Base-by-base conservation (phyloP, 2,329 filamentous ascomycete genomes). In the Diplodia seriata region DNA sequence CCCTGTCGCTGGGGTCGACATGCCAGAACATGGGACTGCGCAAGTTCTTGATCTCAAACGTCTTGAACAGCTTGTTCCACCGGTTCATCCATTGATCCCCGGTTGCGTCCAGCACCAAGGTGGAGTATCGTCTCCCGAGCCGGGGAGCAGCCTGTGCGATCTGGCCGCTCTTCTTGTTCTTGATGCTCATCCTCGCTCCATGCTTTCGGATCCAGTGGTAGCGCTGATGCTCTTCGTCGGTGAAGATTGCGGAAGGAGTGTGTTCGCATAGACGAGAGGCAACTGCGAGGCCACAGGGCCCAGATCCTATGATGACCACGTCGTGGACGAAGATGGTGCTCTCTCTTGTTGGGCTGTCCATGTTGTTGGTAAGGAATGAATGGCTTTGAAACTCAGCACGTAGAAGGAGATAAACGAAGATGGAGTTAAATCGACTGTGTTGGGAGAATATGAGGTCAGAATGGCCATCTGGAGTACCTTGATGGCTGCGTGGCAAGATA, bases 11-110 rank as follows among this genome's bases (percentile, higher is more conserved):
- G 0, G 91, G 91, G 73, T 94, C 91, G 15, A 92, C 84, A 74
- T 95, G 91, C 81, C 93, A 94, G 73, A 94, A 91, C 89, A 94
- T 91, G 0, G 91, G 91, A 71, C 90, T 93, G 18, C 91, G 85
- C 49, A 95, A 80, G 72, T 93, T 87, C 1, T 85, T 83, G 56
- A 94, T 94, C 59, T 89, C 85, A 54, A 92, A 87, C 2, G 85
- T 86, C 38, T 84, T 81, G 78, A 94, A 94, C 3, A 90, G 84
- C 15, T 83, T 81, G 54, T 91, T 87, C 91, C 91, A 94, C 50
- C 87, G 84, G 11, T 84, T 79, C 83, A 94, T 87, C 91, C 91
- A 94, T 54, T 81, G 74, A 57, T 85, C 79, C 0, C 85, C 86
- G 0, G 86, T 86, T 1, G 85, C 86, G 73, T 94, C 91, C 0